Evolutionary conservation across 768 basidiomycete species (phyloP), one percentile per base, ranked within the genome.

Genomic region (Rhodotorula taiwanensis): DNA sequence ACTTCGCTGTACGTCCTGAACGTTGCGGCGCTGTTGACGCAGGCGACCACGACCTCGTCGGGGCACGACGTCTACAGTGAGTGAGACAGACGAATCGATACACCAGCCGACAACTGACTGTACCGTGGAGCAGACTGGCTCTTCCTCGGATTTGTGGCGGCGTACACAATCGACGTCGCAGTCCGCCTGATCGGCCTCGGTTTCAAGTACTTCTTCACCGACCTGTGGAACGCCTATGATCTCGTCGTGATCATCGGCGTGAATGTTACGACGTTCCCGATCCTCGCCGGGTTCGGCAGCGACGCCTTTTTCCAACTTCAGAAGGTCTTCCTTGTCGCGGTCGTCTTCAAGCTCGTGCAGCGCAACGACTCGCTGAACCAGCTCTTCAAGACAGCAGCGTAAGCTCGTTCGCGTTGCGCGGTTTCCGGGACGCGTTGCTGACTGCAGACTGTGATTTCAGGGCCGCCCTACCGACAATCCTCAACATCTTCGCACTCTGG

Each of bases 211-310:
- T 88, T 86, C 73, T 95, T 89, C 79, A 83, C 84, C 34, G 89
- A 92, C 69, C 89, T 92, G 10, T 97, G 94, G 93, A 95, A 94
- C 73, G 71, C 91, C 2, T 97, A 93, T 75, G 93, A 97, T 70
- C 76, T 92, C 47, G 71, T 89, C 20, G 85, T 88, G 30, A 84
- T 90, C 23, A 78, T 77, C 5, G 93, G 94, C 10, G 88, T 86
- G 70, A 84, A 93, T 71, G 80, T 84, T 44, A 92, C 92, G 2
- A 94, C 88, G 0, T 73, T 93, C 33, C 77, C 87, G 27, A 83
- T 89, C 44, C 81, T 86, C 70, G 77, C 73, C 36, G 76, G 76
- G 27, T 70, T 78, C 4, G 77, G 76, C 27, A 80, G 80, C 31
- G 84, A 84, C 65, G 76, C 74, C 6, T 59, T 61, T 1, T 42